Base-by-base conservation (phyloP, 2,329 filamentous ascomycete genomes). In the Lachnellula occidentalis region DNA sequence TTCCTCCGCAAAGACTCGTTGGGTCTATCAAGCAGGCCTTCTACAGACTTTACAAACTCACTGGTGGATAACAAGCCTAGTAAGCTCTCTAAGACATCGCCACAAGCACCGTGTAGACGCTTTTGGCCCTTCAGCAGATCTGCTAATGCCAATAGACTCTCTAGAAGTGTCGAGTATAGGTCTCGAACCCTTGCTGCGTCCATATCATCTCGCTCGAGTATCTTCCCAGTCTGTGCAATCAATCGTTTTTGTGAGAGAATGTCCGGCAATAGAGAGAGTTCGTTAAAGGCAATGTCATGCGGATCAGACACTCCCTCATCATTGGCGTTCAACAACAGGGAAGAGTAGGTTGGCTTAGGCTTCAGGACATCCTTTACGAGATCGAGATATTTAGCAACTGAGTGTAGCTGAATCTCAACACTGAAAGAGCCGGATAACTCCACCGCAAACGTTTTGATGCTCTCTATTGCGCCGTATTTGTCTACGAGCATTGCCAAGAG, bases 401-500 rank as follows among this genome's bases (percentile, higher is more conserved):
- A 86, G 67, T 87, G 77, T 2, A 97, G 78, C 66, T 95, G 90
- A n/a, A 85, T 79, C 47, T 86, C 78, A 12, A 89, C 84, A 47
- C 80, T 78, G 67, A 95, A 94, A 36, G 82, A 77, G 56, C 83
- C 83, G 45, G 90, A 79, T 24, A 99, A 74, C 42, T 90, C 85
- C 2, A 82, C 80, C 55, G 89, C 79, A 70, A 97, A 92, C n/a
- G 80, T 80, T 39, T 86, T 74, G 37, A 94, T 82, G 61, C 81
- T 82, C 65, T 88, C 84, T 55, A 86, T 87, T n/a, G 84, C 78
- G 4, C 88, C 85, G 68, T 96, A 95, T 66, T 88, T 87, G 68
- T 96, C 90, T n/a, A 90, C 84, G 57, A 99, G 81, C 81, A 97
- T 92, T 54, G 89, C 87, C 48, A 95, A 73, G 14, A 99, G 80